Conservation (phyloP, 2,329 filamentous ascomycete species). For the Sclerotinia sclerotiorum region DNA sequence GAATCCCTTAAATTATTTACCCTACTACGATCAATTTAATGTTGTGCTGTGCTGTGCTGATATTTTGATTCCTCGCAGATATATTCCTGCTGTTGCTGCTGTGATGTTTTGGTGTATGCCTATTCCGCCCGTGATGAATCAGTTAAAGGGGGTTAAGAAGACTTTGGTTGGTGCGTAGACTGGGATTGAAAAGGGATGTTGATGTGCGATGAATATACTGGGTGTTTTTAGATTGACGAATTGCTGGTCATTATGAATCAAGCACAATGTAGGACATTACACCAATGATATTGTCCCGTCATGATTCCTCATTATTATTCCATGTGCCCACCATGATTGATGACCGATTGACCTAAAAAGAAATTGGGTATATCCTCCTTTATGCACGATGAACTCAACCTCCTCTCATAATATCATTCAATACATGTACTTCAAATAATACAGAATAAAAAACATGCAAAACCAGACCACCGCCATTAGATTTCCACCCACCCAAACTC, state of each 20-base stretch:
- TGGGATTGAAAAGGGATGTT: background rate
- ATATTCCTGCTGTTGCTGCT: slow-evolving; percentile 1
- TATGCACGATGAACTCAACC: slow-evolving; percentile 3
- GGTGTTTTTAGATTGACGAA: background rate
- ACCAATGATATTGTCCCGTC: background rate
- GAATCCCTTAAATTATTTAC: background rate
- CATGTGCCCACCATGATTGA: background rate
- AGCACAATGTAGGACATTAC: background rate
- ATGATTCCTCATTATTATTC: slow-evolving; percentile 9
- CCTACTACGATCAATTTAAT: background rate
- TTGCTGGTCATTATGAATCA: background rate
- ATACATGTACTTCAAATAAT: slow-evolving; percentile 12
- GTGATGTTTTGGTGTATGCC: slow-evolving; percentile 18
- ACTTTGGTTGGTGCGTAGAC: background rate
- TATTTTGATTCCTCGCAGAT: background rate
- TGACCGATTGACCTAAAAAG: background rate
- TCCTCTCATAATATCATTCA: slow-evolving; percentile 15
- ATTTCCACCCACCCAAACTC: slow-evolving; percentile 6
- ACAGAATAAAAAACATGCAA: slow-evolving; percentile 3
- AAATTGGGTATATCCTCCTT: slow-evolving; percentile 22
- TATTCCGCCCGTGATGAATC: slow-evolving; percentile 8
- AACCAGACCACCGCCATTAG: background rate
- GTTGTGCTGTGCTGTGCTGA: background rate
- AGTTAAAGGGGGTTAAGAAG: slow-evolving; percentile 12
- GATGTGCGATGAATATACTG: background rate